Evolutionary conservation across 164 flowering plant genomes (phyloP), one percentile per base, ranked within the genome.

Genomic region (Nymphaea thermarum): DNA sequence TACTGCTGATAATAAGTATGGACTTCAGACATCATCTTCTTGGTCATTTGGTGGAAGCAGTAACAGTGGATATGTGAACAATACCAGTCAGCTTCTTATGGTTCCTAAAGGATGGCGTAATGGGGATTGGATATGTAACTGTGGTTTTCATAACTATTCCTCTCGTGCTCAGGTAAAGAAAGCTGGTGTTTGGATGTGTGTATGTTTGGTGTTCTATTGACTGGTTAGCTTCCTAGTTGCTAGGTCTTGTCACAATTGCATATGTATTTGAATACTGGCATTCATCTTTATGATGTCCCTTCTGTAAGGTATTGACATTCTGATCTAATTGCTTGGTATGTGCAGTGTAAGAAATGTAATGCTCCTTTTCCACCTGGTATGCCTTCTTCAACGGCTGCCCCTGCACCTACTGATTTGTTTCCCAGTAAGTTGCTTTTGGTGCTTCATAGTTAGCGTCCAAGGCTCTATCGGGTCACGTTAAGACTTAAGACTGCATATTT

Each of bases 71-170:
- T 70, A 82, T 71, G 68, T 68, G 62, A 81, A 77, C 74, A 78
- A 79, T 71, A 70, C 75, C 10, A 81, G 72, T 75, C 87, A 80
- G 71, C 66, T 79, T 73, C 79, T 72, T 64, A 57, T 75, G 62
- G 77, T 82, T 79, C 90, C 86, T 14, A 84, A 88, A 73, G 93
- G 88, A 67, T 93, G 98, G 98, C 86, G 96, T 43, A 81, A 67
- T 80, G 98, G 98, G 61, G 98, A 93, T 74, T 93, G 98, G 98
- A 75, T 90, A 43, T 93, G 98, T 83, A 78, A 69, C 44, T 93
- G 98, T 80, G 98, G 98, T 43, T 93, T 87, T 76, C 96, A 93
- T 75, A 93, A 93, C 75, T 93, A 93, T 76, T 82, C 96, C n/a
- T 88, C 95, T 62, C 93, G 96, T 61, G 74, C 81, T 47, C 84